phyloP scores from a whole-genome alignment of 1,284 basidiomycete genomes.

The Trametes hirsuta region DNA sequence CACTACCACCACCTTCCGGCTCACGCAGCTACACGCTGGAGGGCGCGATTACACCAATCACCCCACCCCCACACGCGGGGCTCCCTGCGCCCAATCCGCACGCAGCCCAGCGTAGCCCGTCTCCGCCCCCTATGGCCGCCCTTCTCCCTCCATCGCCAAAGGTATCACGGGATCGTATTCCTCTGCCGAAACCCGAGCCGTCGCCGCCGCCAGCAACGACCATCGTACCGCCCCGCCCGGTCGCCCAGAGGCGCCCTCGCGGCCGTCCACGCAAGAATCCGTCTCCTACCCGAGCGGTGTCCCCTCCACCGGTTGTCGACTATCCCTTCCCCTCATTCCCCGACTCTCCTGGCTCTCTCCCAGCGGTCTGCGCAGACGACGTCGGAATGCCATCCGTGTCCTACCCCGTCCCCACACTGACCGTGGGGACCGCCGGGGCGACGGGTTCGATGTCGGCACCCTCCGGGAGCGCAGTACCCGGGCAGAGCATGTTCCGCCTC shows the following conservation, averaged over 20 bases:
- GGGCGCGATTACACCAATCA: slow-evolving; percentile 22
- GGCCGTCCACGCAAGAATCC: slow-evolving; percentile 17
- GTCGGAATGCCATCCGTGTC: no score
- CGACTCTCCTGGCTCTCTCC: not conserved
- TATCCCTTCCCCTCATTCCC: slow-evolving; percentile 21
- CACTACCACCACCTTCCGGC: slow-evolving; percentile 3
- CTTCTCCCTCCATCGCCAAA: slow-evolving; percentile 1
- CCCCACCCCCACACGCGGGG: not conserved
- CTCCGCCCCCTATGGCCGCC: slow-evolving; percentile 16
- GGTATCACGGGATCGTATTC: not conserved
- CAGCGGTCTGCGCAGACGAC: not conserved
- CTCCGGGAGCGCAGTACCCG: slow-evolving; percentile 14
- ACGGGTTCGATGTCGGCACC: slow-evolving; percentile 1
- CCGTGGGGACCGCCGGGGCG: slow-evolving; percentile 6
- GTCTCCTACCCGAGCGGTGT: not conserved
- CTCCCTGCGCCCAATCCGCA: not conserved
- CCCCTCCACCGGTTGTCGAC: slow-evolving; percentile 16
- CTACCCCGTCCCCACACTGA: slow-evolving; percentile 1
- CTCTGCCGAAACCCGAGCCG: no score
- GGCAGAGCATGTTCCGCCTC: slow-evolving; percentile 34
- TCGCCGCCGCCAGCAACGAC: no score
- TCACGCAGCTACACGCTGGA: slow-evolving; percentile 24
- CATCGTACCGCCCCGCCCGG: not conserved
- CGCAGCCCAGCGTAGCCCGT: not conserved
- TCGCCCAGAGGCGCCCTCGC: slow-evolving; percentile 18